Base-by-base conservation (phyloP, 306 rosid genomes). In the Carpinus viminea region DNA sequence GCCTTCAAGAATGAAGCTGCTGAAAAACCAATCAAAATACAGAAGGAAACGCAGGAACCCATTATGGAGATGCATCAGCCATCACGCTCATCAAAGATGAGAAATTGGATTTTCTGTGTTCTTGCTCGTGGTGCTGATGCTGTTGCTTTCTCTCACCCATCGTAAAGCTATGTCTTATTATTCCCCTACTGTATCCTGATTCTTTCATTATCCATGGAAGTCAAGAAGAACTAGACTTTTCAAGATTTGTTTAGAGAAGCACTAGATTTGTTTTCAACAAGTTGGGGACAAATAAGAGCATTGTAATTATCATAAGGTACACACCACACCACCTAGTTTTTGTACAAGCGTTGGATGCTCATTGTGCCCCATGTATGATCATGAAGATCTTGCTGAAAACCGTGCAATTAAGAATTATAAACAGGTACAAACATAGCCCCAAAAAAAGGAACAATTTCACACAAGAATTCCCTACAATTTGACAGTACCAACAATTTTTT, bases 91-190 rank as follows among this genome's bases (percentile, higher is more conserved):
- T 61, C 59, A 0, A 62, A 50, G 75, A 8, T 72, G 8, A 28
- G 50, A 57, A 59, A 75, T 46, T 74, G 82, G 89, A 18, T 82
- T 68, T 50, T 84, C 61, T 68, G 77, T 2, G 56, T n/a, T 86
- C 72, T 55, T 80, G 72, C 6, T 85, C 11, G 81, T 76, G 26
- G 70, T 90, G 72, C 59, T 81, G 41, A 20, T 83, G 62, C 20
- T 84, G 65, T 54, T 76, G 2, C 26, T 78, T 76, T 68, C 66
- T 43, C 66, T 83, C 38, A 70, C 77, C 16, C 55, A 74, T 82
- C 64, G 71, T 61, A 26, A 61, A 38, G 79, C 72, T 3, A 53
- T 72, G 15, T 74, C 83, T 21, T 53, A 46, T 68, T 61, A 57
- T 68, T 72, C 53, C 53, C 8, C 82, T 54, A n/a, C 82, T 54